phyloP scores from a whole-genome alignment of 176 grass and related monocot species.

The Thinopyrum elongatum region DNA sequence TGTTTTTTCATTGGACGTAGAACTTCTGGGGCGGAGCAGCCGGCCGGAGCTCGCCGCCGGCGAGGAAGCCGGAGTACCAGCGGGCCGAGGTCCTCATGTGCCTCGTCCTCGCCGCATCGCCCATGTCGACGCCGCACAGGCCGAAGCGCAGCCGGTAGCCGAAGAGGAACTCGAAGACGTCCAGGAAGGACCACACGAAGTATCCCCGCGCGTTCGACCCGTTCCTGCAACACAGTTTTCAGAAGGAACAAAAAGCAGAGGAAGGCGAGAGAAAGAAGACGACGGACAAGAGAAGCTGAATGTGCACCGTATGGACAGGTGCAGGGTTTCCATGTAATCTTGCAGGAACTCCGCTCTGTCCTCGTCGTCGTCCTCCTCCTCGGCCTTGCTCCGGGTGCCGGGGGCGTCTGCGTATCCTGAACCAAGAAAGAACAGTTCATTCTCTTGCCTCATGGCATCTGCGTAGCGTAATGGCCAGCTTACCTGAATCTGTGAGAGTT shows the following conservation, averaged over 20 bases:
- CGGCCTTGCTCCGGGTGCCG: not conserved
- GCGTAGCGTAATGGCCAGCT: not conserved
- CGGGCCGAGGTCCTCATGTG: conserved; percentile 37
- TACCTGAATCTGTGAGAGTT: not conserved
- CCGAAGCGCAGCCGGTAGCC: conserved; percentile 35
- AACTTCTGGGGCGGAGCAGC: no score
- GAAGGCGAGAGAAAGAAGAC: no score
- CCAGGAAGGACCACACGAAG: conserved; percentile 77
- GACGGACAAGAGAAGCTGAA: no score
- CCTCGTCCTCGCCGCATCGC: conserved; percentile 23
- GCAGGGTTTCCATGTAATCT: conserved; percentile 35
- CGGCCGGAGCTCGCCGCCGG: conserved; percentile 22
- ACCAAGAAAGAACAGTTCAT: not conserved
- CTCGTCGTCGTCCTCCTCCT: not conserved
- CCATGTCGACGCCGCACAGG: conserved; percentile 54
- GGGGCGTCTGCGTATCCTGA: conserved; percentile 7
- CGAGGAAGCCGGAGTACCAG: conserved; percentile 68
- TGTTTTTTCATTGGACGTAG: no score
- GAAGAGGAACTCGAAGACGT: conserved; percentile 44
- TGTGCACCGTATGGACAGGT: conserved; percentile 18
- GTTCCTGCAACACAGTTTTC: conserved; percentile 41
- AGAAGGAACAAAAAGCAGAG: no score
- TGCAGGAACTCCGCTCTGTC: conserved; percentile 36
- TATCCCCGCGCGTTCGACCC: conserved; percentile 66
- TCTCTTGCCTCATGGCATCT: no score